Evolutionary conservation across 2,329 filamentous ascomycete genomes (phyloP).

Genomic region (Helminthosporium solani): DNA sequence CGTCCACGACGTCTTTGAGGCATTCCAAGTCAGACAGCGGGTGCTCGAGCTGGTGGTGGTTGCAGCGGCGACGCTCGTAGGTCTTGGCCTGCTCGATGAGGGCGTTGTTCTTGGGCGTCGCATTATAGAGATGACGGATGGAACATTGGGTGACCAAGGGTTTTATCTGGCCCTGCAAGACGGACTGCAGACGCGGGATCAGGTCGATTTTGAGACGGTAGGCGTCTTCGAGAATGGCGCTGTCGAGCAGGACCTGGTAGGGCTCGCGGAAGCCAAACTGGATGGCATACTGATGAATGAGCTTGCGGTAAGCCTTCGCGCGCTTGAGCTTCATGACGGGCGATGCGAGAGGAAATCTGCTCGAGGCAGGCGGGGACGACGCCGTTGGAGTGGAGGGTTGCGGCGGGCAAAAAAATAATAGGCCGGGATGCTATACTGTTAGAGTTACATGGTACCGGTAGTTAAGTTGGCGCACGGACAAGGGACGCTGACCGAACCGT

Average conservation of each 20-base stretch:
- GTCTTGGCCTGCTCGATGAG: slow-evolving; percentile 74
- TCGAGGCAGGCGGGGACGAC: slow-evolving; percentile 4
- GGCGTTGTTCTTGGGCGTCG: slow-evolving; percentile 54
- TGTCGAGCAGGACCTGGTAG: slow-evolving; percentile 82
- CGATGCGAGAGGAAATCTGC: slow-evolving; percentile 10
- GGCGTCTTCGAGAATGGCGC: slow-evolving; percentile 79
- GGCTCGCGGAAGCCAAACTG: slow-evolving; percentile 85
- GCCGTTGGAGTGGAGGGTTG: no score
- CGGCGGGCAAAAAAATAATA: no score
- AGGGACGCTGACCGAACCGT: no score
- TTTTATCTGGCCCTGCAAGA: slow-evolving; percentile 75
- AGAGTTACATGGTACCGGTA: no score
- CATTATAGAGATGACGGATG: slow-evolving; percentile 74
- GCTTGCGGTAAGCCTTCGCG: slow-evolving; percentile 71
- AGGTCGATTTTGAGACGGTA: slow-evolving; percentile 85
- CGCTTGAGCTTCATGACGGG: slow-evolving; percentile 35
- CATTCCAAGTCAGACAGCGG: slow-evolving; percentile 71
- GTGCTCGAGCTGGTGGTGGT: slow-evolving; percentile 72
- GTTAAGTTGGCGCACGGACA: no score
- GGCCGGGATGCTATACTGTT: no score
- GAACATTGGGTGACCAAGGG: slow-evolving; percentile 77
- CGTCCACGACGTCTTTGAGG: slow-evolving; percentile 72
- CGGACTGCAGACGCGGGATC: slow-evolving; percentile 71
- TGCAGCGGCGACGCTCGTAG: slow-evolving; percentile 74
- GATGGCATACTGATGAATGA: slow-evolving; percentile 88